Conservation (phyloP, 306 rosid species). For the Trifolium repens region DNA sequence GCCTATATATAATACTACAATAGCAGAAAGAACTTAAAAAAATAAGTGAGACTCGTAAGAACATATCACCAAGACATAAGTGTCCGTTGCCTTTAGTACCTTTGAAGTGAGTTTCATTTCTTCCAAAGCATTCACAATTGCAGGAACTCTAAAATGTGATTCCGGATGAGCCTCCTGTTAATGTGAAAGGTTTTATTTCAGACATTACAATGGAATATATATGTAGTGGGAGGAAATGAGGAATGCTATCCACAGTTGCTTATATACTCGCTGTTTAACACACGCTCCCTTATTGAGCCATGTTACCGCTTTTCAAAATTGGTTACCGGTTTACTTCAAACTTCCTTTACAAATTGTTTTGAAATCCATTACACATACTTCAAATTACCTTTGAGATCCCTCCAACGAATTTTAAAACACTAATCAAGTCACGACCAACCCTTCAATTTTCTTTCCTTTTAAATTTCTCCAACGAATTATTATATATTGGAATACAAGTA, state of each 20-base stretch:
- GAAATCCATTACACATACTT: no score
- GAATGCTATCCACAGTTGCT: no score
- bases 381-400: not conserved
- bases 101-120: slow-evolving; percentile 74
- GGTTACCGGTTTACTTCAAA: no score
- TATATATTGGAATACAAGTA: no score
- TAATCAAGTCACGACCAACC: not conserved
- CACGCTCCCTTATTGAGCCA: no score
- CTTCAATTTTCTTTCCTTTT: slow-evolving; percentile 8
- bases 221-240: no score
- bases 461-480: no score
- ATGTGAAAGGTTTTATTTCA: not conserved
- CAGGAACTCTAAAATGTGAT: slow-evolving; percentile 91
- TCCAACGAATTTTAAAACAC: not conserved
- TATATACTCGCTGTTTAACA: no score
- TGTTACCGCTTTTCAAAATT: no score
- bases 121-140: slow-evolving; percentile 68
- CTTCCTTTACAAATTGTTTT: no score
- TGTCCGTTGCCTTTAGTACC: slow-evolving; percentile 48
- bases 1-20: not conserved
- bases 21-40: not conserved
- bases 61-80: not conserved
- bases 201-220: no score
- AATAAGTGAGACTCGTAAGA: not conserved
- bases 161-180: slow-evolving; percentile 96